Conservation (phyloP, 2,329 filamentous ascomycete genomes). For the Aspergillus eucalypticola region DNA sequence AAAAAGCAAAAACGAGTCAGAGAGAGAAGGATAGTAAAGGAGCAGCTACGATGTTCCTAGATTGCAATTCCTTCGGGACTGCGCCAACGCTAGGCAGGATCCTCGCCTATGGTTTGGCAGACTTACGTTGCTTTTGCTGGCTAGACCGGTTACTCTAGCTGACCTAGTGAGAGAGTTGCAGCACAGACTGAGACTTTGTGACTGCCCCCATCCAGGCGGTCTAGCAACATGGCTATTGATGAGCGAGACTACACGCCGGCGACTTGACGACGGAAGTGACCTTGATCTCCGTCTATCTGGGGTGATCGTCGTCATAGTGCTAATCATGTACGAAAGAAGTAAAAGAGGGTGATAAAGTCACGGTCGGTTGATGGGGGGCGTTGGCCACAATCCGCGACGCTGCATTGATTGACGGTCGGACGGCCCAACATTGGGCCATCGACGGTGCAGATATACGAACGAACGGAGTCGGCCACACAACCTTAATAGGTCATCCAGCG, state of each 20-base stretch:
- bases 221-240: constrained; percentile 1
- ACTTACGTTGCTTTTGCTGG: constrained; percentile 3
- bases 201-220: background rate
- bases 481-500: constrained; percentile 1
- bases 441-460: constrained; percentile 8
- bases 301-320: constrained; percentile 20
- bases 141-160: background rate
- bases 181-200: constrained; percentile 3
- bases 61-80: constrained; percentile 2
- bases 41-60: constrained; percentile 1
- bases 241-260: background rate
- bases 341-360: constrained; percentile 8
- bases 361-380: background rate
- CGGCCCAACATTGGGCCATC: constrained; percentile 12
- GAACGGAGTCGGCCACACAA: constrained; percentile 2
- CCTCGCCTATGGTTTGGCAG: constrained; percentile 2
- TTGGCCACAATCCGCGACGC: background rate
- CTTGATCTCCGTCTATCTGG: constrained; percentile 12
- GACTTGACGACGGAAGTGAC: background rate
- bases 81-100: constrained; percentile 1
- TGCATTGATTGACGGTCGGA: constrained; percentile 15
- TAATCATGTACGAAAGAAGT: constrained; percentile 18
- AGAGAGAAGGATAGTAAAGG: background rate
- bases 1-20: background rate
- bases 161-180: background rate